These are phyloP conservation scores for Russula foetens DNA, from an alignment of 768 basidiomycete species.

Conservation along the genomic window DNA sequence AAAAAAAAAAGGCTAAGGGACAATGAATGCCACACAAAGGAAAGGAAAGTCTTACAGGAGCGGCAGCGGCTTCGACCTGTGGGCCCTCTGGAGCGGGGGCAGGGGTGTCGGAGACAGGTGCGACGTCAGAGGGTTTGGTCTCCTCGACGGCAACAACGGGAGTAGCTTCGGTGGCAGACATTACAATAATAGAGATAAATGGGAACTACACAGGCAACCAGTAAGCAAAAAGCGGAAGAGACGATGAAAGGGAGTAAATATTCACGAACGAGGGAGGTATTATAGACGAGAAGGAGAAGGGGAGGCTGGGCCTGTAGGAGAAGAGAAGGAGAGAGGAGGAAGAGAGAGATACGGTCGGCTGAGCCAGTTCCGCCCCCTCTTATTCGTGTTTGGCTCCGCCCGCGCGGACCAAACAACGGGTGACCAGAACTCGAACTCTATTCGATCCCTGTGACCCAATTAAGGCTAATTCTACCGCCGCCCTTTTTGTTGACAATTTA, in stretches of 20 bases:
- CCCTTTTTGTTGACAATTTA: background rate
- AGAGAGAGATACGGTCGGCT: conserved; percentile 16
- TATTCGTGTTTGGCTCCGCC: conserved; percentile 28
- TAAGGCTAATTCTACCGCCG: background rate
- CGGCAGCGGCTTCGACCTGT: conserved; percentile 34
- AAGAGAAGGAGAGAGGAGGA: conserved; percentile 28
- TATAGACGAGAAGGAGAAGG: conserved; percentile 55
- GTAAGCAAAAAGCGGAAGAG: background rate
- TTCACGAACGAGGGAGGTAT: conserved; percentile 29
- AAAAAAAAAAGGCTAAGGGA: background rate
- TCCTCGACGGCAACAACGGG: conserved; percentile 43
- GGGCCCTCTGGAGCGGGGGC: conserved; percentile 32
- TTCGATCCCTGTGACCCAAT: conserved; percentile 16
- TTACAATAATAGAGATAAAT: conserved; percentile 40
- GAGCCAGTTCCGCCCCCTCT: conserved; percentile 29
- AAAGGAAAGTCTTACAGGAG: conserved; percentile 29
- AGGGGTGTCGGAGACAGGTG: conserved; percentile 27
- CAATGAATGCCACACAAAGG: conserved; percentile 9
- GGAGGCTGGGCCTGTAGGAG: conserved; percentile 27
- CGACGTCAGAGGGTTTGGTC: conserved; percentile 38
- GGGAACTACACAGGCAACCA: background rate
- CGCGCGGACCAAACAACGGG: conserved; percentile 29
- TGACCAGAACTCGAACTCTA: conserved; percentile 28
- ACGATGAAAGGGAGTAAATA: background rate
- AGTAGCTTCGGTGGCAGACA: conserved; percentile 66